Percentiles rank a stretch among this genome's conserved stretches.
phyloP scores from a whole-genome alignment of 2,329 filamentous ascomycete genomes.

The Aspergillus sergii region DNA sequence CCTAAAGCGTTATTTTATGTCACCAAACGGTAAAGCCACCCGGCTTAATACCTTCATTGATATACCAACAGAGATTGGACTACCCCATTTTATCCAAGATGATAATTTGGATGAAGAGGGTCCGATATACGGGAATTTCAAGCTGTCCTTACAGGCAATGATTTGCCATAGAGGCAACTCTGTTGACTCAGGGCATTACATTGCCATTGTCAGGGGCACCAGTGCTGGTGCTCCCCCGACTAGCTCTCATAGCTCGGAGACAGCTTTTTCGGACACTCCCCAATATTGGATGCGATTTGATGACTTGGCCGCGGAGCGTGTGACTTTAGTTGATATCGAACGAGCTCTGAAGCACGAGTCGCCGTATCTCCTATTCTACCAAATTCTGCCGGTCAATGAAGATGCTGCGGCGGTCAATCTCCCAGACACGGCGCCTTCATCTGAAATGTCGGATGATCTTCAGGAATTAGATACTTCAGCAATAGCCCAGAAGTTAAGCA shows the following conservation, averaged over 20 bases:
- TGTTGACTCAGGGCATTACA: constrained; percentile 87
- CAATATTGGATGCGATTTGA: constrained; percentile 91
- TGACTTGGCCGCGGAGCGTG: constrained; percentile 74
- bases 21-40: constrained; percentile 66
- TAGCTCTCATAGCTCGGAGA: constrained; percentile 28
- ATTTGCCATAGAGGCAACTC: constrained; percentile 89
- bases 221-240: constrained; percentile 41
- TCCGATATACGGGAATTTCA: constrained; percentile 82
- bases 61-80: constrained; percentile 78
- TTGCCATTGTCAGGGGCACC: constrained; percentile 78
- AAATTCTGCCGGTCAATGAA: constrained; percentile 84
- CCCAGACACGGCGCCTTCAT: constrained; percentile 38
- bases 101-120: constrained; percentile 69
- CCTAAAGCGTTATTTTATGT: constrained; percentile 84
- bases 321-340: constrained; percentile 76
- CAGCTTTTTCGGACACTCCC: constrained; percentile 61
- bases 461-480: constrained; percentile 24
- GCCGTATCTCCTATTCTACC: constrained; percentile 93
- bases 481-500: constrained; percentile 22
- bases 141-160: constrained; percentile 85
- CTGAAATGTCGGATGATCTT: constrained; percentile 28
- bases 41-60: constrained; percentile 84
- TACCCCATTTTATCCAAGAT: constrained; percentile 89
- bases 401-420: constrained; percentile 47
- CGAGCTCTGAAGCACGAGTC: constrained; percentile 80